These are phyloP conservation scores for Aspergillus latus DNA, from an alignment of 2,329 filamentous ascomycete genomes.

Conservation along the genomic window DNA sequence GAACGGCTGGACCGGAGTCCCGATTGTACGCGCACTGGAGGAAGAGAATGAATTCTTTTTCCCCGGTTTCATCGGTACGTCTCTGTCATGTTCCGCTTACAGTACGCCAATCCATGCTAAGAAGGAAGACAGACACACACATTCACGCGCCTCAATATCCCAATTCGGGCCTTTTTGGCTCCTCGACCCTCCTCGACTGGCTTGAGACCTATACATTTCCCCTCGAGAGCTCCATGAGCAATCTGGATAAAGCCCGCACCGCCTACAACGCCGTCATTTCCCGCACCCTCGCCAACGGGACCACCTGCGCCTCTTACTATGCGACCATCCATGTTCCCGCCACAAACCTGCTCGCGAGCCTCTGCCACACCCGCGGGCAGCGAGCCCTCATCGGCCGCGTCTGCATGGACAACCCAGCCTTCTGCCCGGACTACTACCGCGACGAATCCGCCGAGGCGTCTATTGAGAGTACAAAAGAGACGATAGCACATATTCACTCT, in stretches of 20 bases:
- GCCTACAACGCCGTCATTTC: conserved; percentile 78
- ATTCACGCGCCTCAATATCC: conserved; percentile 94
- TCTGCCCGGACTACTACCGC: conserved; percentile 75
- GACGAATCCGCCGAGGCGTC: conserved; percentile 66
- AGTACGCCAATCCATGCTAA: not conserved
- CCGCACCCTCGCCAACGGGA: conserved; percentile 82
- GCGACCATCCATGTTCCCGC: conserved; percentile 82
- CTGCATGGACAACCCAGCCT: conserved; percentile 77
- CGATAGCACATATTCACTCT: conserved; percentile 63
- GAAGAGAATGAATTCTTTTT: conserved; percentile 47
- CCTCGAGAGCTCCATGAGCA: conserved; percentile 72
- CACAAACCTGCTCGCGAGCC: conserved; percentile 85
- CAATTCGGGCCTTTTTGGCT: conserved; percentile 91
- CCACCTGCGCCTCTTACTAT: conserved; percentile 92
- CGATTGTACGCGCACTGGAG: conserved; percentile 40
- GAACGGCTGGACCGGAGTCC: conserved; percentile 32
- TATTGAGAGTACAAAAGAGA: conserved; percentile 56
- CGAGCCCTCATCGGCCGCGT: conserved; percentile 87
- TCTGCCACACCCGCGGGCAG: conserved; percentile 79
- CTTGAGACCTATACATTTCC: conserved; percentile 93
- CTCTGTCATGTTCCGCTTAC: too few species aligned
- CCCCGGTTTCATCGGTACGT: conserved; percentile 49
- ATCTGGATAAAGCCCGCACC: conserved; percentile 25
- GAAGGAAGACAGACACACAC: conserved; percentile 70
- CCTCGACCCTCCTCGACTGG: conserved; percentile 90